A percentile compares a stretch with the other conserved stretches of the same genome.
Conservation (phyloP, 768 basidiomycete genomes). For the Tricholoma saponaceum region DNA sequence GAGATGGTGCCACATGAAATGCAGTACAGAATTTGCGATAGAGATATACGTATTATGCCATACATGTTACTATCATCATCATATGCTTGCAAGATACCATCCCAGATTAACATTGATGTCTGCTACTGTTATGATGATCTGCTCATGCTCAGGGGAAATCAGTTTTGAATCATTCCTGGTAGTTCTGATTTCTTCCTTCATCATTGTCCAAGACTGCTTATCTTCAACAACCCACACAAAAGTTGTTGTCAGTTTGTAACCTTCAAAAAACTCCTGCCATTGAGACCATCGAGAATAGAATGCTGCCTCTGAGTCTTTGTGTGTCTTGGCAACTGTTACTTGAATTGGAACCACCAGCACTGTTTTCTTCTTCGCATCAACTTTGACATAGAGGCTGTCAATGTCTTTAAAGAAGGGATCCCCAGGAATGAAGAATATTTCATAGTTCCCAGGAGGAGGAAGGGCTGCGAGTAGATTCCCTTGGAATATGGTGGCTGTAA, state of each 20-base stretch:
- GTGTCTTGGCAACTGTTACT: not conserved
- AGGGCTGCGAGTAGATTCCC: not conserved
- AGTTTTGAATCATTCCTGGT: not conserved
- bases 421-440: not conserved
- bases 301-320: not conserved
- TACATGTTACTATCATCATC: too few relatives aligned
- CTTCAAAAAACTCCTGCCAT: not conserved
- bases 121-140: too few relatives aligned
- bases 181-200: not conserved
- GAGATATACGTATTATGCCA: too few relatives aligned
- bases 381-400: not conserved
- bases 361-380: too few relatives aligned
- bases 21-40: too few relatives aligned
- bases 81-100: too few relatives aligned
- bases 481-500: not conserved
- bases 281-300: not conserved
- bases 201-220: not conserved
- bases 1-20: too few relatives aligned
- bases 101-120: too few relatives aligned
- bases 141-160: too few relatives aligned
- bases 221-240: not conserved
- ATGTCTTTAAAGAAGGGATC: not conserved
- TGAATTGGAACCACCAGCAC: too few relatives aligned
- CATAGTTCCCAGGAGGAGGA: not conserved
- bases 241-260: not conserved